Percentiles rank a stretch among this genome's conserved stretches.
Evolutionary conservation across 129 eudicot genomes (phyloP).

Genomic region (Saussurea involucrata): DNA sequence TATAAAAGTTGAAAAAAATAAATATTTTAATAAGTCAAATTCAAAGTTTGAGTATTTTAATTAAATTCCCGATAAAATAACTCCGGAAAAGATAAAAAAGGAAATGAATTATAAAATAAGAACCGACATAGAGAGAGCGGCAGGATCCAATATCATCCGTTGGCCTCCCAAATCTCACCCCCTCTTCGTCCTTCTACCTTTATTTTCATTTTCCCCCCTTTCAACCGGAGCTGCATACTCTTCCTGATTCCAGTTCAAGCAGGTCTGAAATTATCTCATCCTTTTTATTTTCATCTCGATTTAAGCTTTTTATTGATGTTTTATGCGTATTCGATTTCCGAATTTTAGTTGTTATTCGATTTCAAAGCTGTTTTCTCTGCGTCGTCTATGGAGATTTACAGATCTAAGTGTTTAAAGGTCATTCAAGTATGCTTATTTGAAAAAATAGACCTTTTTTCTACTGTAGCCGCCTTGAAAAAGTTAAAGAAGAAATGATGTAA

Average conservation of each 20-base stretch:
- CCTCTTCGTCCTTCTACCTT: not conserved
- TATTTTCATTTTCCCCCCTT: not conserved
- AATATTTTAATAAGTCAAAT: no score
- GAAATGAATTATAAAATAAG: not conserved
- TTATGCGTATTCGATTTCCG: not conserved
- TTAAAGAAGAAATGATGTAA: not conserved
- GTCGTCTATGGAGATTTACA: slow-evolving; percentile 1
- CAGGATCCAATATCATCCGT: not conserved
- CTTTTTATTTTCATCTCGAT: not conserved
- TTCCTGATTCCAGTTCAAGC: not conserved
- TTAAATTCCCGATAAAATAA: no score
- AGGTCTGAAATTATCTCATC: not conserved
- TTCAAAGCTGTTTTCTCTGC: not conserved
- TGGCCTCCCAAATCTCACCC: not conserved
- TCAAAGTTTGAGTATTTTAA: no score
- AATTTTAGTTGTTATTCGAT: not conserved
- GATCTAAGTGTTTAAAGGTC: not conserved
- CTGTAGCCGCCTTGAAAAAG: not conserved
- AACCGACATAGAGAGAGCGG: not conserved
- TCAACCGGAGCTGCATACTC: not conserved
- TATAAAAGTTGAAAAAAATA: no score
- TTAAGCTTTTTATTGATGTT: not conserved
- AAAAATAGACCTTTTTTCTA: not conserved
- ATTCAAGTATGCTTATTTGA: not conserved
- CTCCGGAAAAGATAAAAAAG: not conserved